Evolutionary conservation across 23 red algal genomes (phyloP).

Genomic region (Gracilaria domingensis): DNA sequence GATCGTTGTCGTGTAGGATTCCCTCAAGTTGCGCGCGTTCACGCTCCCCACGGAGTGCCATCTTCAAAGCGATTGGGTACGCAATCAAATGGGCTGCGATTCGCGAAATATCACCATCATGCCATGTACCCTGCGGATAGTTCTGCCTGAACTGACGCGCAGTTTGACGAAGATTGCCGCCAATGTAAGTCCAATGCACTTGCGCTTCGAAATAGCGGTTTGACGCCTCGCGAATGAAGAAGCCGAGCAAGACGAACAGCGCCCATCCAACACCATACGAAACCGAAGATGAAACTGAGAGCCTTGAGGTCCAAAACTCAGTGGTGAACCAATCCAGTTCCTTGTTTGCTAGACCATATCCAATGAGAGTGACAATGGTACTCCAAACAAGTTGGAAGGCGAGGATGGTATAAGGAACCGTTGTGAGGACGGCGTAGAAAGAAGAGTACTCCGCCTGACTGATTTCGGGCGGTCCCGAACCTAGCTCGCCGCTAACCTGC

Average conservation of each 20-base stretch:
- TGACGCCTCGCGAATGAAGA: slow-evolving; percentile 58
- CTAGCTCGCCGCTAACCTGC: slow-evolving; percentile 9
- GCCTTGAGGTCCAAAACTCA: slow-evolving; percentile 46
- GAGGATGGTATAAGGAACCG: slow-evolving; percentile 44
- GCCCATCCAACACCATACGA: slow-evolving; percentile 62
- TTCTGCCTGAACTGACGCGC: slow-evolving; percentile 28
- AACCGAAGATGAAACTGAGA: slow-evolving; percentile 40
- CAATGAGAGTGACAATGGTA: slow-evolving; percentile 33
- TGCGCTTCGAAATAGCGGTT: slow-evolving; percentile 33
- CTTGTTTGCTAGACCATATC: not conserved
- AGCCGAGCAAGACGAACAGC: slow-evolving; percentile 53
- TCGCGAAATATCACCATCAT: slow-evolving; percentile 44
- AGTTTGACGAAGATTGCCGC: slow-evolving; percentile 3
- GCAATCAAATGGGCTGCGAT: slow-evolving; percentile 43
- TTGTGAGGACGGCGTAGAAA: not conserved
- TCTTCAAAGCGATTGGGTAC: slow-evolving; percentile 57
- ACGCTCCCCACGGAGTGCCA: slow-evolving; percentile 27
- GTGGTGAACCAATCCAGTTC: not conserved
- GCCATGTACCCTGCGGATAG: slow-evolving; percentile 33
- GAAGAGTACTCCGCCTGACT: slow-evolving; percentile 2
- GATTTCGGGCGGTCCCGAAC: slow-evolving; percentile 3
- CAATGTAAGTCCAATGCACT: not conserved
- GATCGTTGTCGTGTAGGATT: slow-evolving; percentile 9
- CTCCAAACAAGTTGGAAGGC: slow-evolving; percentile 49
- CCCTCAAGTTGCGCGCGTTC: slow-evolving; percentile 21